Evolutionary conservation across 345 rosid genomes (phyloP), one percentile per base, ranked within the genome.

Genomic region (Luvunga scandens): DNA sequence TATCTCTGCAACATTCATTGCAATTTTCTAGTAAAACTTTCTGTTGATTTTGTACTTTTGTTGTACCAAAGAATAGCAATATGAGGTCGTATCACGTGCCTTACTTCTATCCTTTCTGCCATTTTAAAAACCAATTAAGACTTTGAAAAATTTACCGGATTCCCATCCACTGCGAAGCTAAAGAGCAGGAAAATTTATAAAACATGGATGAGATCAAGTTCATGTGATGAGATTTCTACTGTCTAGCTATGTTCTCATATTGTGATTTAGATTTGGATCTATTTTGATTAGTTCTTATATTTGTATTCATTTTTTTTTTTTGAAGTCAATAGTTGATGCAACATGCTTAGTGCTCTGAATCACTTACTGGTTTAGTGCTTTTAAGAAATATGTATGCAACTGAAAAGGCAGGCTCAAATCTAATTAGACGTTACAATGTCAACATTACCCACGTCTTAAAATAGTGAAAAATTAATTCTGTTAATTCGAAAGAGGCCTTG

Each of bases 81-180:
- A 16, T 78, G 56, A 71, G 63, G 64, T 83, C 79, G 60, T 45
- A 64, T 77, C 86, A 81, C 75, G 81, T 81, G 84, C 72, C 38
- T 48, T 64, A 27, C 18, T 66, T 74, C 57, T 42, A 63, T 28
- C 27, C 5, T 33, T 61, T 31, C 57, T 28, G 53, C n/a, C 22
- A 27, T 57, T 45, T 28, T 2, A 34, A 31, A 64, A 31, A 48
- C 16, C 50, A 64, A 65, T 45, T 31, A 4, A 38, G 62, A 50
- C 60, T 61, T 73, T 73, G 27, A 55, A 56, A 72, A 27, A 31
- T 18, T 42, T 39, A 69, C 48, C 42, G 61, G 75, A 77, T 74
- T 66, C 73, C 81, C 33, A 74, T 74, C 8, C n/a, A 56, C 33
- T 75, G 25, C 38, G 78, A 63, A 36, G 59, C 68, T n/a, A 78